Base-by-base conservation (phyloP, 306 rosid genomes). In the Oemleria cerasiformis region DNA sequence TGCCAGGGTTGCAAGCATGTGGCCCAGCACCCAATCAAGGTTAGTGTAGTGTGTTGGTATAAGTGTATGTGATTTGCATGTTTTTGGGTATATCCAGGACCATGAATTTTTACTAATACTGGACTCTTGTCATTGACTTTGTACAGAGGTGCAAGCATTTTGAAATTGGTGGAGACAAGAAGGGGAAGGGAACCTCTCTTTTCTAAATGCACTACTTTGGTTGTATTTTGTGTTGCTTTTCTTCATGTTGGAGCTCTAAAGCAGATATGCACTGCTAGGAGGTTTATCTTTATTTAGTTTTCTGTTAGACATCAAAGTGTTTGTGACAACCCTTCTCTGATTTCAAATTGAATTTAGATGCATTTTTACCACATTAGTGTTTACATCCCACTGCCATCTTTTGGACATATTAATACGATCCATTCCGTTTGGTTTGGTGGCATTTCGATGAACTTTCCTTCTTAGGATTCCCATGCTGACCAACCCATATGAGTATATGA, bases 101-200 rank as follows among this genome's bases (percentile, higher is more conserved):
- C 23, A 23, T 25, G 10, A 1, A 6, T 25, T 20, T 5, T 7
- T 8, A 16, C 15, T 12, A 20, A 54, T 39, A 12, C 0, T 0
- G 6, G 17, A 0, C 14, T 16, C 9, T 1, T 44, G 41, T 44
- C 36, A 30, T 30, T 30, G 36, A 4, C 50, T 57, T 73, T 57
- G 9, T 73, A 65, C 77, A 80, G 84, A 71, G 84, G 71, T 80
- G 78, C 84, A 80, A 76, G 78, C 80, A 80, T 64, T 80, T 80
- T 57, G 84, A 80, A 66, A 80, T 80, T 4, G 84, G 81, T 61
- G 81, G 81, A 72, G 81, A 80, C 72, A 80, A 80, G 75, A 80
- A 80, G 72, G 81, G 84, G 4, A 80, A 76, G 84, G 84, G 84
- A 45, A 80, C 84, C 12, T 80, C 81, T 19, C 81, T 80, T 56